Percentiles rank a stretch among this genome's conserved stretches.
phyloP scores from a whole-genome alignment of 169 alveolate species.

The Eimeria praecox region DNA sequence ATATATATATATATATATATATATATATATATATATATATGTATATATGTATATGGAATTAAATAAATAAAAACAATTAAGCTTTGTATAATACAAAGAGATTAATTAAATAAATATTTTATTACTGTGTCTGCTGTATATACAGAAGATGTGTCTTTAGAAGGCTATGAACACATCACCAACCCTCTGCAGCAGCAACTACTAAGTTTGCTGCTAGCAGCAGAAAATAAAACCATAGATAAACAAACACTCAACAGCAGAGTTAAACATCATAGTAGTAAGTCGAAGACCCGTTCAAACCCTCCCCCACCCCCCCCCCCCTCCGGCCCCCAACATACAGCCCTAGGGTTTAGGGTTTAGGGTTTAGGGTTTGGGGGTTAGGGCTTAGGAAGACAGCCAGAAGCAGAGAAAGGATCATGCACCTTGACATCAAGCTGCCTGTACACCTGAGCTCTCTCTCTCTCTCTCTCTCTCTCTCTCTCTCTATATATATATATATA shows the following conservation, averaged over 20 bases:
- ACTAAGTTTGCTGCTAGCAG: background rate
- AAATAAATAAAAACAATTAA: too few relatives aligned
- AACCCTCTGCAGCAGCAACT: conserved; percentile 27
- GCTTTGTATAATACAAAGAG: background rate
- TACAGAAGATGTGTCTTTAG: background rate
- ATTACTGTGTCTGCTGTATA: background rate
- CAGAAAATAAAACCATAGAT: background rate
- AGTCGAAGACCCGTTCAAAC: background rate
- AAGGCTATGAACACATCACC: background rate
- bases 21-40: too few relatives aligned
- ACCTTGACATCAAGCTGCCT: background rate
- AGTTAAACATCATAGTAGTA: background rate
- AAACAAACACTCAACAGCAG: background rate
- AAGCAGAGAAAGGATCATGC: too few relatives aligned
- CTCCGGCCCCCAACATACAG: too few relatives aligned
- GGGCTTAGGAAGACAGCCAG: too few relatives aligned
- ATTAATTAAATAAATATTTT: too few relatives aligned
- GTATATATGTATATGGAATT: too few relatives aligned
- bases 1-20: too few relatives aligned
- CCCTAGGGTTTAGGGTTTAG: too few relatives aligned
- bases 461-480: too few relatives aligned
- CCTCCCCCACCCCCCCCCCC: too few relatives aligned
- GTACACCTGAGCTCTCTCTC: background rate
- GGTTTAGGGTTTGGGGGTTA: background rate
- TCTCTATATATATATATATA: background rate